Conservation (phyloP, 2,329 filamentous ascomycete species). For the Diaporthe vaccinii region DNA sequence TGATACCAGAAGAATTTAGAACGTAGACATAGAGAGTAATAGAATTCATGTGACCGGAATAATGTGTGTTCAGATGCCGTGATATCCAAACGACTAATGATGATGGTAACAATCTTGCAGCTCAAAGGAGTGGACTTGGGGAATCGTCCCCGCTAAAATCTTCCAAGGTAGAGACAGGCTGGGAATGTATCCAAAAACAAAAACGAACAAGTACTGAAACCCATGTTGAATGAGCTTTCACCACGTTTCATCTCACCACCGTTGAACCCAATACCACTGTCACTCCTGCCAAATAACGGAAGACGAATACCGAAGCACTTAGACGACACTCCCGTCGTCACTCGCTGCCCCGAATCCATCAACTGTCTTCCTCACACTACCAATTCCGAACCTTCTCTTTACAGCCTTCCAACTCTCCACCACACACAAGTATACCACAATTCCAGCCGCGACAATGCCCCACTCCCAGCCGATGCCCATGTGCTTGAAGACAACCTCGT, state of each 20-base stretch:
- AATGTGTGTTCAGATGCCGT: background rate
- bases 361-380: slow-evolving; percentile 1
- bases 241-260: background rate
- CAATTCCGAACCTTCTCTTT: slow-evolving; percentile 57
- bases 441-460: slow-evolving; percentile 73
- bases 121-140: slow-evolving; percentile 7
- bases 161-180: background rate
- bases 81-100: background rate
- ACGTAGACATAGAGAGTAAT: slow-evolving; percentile 15
- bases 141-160: background rate
- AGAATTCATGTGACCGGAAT: slow-evolving; percentile 4
- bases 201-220: background rate
- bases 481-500: slow-evolving; percentile 78
- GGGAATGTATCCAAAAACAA: background rate
- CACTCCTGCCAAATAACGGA: background rate
- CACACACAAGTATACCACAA: slow-evolving; percentile 71
- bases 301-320: background rate
- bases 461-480: slow-evolving; percentile 78
- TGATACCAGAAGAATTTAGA: slow-evolving; percentile 10
- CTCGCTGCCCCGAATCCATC: slow-evolving; percentile 12
- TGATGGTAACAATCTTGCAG: background rate
- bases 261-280: background rate
- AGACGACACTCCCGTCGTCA: slow-evolving; percentile 20
- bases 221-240: slow-evolving; percentile 27
- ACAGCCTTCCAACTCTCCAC: slow-evolving; percentile 78